Evolutionary conservation across 768 basidiomycete genomes (phyloP).

Genomic region (Ramaria sp.): DNA sequence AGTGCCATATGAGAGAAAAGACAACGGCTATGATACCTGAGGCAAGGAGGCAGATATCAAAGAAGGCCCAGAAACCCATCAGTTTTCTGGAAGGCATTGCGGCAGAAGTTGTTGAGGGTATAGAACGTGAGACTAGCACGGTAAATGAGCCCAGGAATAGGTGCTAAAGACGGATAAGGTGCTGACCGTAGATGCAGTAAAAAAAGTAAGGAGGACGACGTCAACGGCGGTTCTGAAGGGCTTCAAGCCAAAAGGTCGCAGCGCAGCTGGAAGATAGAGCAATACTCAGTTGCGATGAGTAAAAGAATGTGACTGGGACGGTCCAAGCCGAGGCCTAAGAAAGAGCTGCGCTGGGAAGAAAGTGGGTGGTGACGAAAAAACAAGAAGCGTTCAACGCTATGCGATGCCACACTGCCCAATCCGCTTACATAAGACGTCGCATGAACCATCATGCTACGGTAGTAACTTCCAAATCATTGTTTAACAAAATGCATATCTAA

Average conservation of each 20-base stretch:
- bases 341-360: slow-evolving; percentile 7
- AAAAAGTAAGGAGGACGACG: too few species aligned
- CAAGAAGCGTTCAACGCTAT: too few species aligned
- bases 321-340: slow-evolving; percentile 14
- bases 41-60: slow-evolving; percentile 60
- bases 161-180: too few species aligned
- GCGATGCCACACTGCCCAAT: too few species aligned
- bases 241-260: slow-evolving; percentile 9
- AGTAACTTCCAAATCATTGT: too few species aligned
- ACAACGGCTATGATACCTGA: slow-evolving; percentile 55
- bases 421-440: too few species aligned
- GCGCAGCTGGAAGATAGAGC: slow-evolving; percentile 14
- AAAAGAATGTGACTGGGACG: slow-evolving; percentile 40
- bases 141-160: slow-evolving; percentile 9
- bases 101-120: slow-evolving; percentile 4
- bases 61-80: slow-evolving; percentile 59
- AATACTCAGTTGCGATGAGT: slow-evolving; percentile 13
- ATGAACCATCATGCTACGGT: too few species aligned
- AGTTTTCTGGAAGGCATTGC: slow-evolving; percentile 65
- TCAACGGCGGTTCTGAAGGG: slow-evolving; percentile 14
- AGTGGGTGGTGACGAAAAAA: too few species aligned
- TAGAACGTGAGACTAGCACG: not conserved
- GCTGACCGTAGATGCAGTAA: not conserved
- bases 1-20: slow-evolving; percentile 62
- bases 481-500: too few species aligned